Conservation (phyloP, 1,284 basidiomycete genomes). For the Puccinia polysora region DNA sequence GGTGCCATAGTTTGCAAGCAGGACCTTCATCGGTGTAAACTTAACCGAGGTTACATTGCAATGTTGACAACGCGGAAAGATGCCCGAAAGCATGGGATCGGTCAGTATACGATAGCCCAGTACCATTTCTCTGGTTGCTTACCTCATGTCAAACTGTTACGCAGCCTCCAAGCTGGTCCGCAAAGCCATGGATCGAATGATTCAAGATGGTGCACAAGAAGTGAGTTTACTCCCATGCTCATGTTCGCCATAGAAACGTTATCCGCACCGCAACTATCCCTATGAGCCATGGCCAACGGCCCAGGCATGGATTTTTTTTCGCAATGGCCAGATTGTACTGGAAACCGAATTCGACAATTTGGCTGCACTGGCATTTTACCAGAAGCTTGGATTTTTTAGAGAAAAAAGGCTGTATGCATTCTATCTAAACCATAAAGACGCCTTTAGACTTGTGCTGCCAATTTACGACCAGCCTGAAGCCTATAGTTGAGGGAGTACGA, state of each 20-base stretch:
- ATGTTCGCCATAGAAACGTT: too few species aligned
- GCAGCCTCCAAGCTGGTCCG: slow-evolving; percentile 72
- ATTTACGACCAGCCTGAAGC: not conserved
- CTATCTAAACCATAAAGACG: slow-evolving; percentile 71
- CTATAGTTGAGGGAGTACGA: too few species aligned
- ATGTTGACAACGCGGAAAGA: slow-evolving; percentile 84
- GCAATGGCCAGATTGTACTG: slow-evolving; percentile 70
- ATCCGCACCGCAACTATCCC: too few species aligned
- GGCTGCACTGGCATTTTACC: slow-evolving; percentile 80
- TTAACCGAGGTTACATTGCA: slow-evolving; percentile 89
- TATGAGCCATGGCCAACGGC: not conserved
- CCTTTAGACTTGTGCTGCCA: slow-evolving; percentile 43
- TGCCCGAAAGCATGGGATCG: slow-evolving; percentile 82
- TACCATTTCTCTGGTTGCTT: slow-evolving; percentile 52
- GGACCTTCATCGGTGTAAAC: slow-evolving; percentile 66
- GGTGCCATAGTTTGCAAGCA: slow-evolving; percentile 95
- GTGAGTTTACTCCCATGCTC: slow-evolving; percentile 57
- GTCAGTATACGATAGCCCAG: slow-evolving; percentile 59
- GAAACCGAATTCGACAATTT: slow-evolving; percentile 95
- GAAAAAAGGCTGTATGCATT: slow-evolving; percentile 93
- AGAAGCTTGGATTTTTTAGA: slow-evolving; percentile 84
- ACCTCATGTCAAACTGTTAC: slow-evolving; percentile 31
- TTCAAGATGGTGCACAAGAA: slow-evolving; percentile 72
- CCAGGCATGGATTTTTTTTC: slow-evolving; percentile 10
- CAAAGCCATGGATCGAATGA: slow-evolving; percentile 75